These are phyloP conservation scores for Crithidia mellificae DNA, from an alignment of 208 protist species.

Conservation along the genomic window DNA sequence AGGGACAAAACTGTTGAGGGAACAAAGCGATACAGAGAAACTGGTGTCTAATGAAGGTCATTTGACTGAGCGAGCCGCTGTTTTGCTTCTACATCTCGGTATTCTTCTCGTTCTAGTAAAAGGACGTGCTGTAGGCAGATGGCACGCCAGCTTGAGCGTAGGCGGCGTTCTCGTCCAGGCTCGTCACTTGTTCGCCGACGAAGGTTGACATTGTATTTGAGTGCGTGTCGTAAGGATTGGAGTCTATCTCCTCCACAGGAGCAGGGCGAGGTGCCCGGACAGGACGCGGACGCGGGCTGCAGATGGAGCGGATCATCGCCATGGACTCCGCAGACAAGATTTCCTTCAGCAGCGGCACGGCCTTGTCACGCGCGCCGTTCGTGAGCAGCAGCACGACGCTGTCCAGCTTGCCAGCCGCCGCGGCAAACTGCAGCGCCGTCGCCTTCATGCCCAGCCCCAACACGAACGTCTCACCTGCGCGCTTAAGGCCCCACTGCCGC, in stretches of 20 bases:
- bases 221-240: slow-evolving; percentile 1
- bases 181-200: slow-evolving; percentile 17
- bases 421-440: slow-evolving; percentile 84
- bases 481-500: slow-evolving; percentile 75
- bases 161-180: slow-evolving; percentile 11
- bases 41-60: too few relatives aligned
- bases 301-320: slow-evolving; percentile 29
- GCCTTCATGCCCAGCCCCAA: slow-evolving; percentile 78
- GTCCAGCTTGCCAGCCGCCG: slow-evolving; percentile 69
- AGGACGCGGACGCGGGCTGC: slow-evolving; percentile 15
- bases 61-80: too few relatives aligned
- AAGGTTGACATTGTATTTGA: slow-evolving; percentile 1
- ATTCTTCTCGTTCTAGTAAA: too few relatives aligned
- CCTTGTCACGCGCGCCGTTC: slow-evolving; percentile 53
- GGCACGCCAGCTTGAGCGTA: neutral
- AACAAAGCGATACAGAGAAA: too few relatives aligned
- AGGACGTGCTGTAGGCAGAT: neutral
- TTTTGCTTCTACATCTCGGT: too few relatives aligned
- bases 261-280: neutral
- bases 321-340: slow-evolving; percentile 45
- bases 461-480: slow-evolving; percentile 30
- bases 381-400: slow-evolving; percentile 76
- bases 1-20: too few relatives aligned
- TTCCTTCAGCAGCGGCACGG: slow-evolving; percentile 51
- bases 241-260: neutral